phyloP scores from a whole-genome alignment of 495 filamentous ascomycete species.

The Ramalina intermedia region DNA sequence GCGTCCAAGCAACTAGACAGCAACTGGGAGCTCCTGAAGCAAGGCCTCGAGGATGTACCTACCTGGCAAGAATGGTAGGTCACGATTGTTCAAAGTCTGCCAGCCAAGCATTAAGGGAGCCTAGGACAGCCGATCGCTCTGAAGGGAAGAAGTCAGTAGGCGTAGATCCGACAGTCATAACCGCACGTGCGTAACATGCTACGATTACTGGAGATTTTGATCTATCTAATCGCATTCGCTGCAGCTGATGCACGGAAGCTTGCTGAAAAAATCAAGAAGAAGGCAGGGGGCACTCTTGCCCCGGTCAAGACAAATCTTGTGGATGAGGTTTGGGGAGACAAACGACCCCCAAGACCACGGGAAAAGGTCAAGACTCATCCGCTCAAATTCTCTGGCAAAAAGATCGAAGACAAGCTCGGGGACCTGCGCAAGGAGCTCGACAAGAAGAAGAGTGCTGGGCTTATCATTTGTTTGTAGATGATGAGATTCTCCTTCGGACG shows the following conservation, averaged over 20 bases:
- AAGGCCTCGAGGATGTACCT: slow-evolving; percentile 81
- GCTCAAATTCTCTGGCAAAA: slow-evolving; percentile 67
- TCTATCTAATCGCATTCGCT: slow-evolving; percentile 7
- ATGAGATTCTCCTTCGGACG: neutral
- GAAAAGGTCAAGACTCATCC: slow-evolving; percentile 59
- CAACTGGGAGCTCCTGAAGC: slow-evolving; percentile 88
- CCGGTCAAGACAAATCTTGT: slow-evolving; percentile 69
- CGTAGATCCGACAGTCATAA: slow-evolving; percentile 82
- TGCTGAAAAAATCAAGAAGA: slow-evolving; percentile 73
- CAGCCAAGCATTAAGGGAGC: slow-evolving; percentile 12
- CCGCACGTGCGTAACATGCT: slow-evolving; percentile 39
- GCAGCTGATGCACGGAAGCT: slow-evolving; percentile 70
- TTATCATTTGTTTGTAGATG: slow-evolving; percentile 54
- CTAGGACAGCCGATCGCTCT: slow-evolving; percentile 63
- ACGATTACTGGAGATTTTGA: neutral
- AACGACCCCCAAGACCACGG: slow-evolving; percentile 58
- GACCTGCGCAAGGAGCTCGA: slow-evolving; percentile 84
- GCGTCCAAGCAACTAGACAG: slow-evolving; percentile 79
- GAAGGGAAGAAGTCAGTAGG: slow-evolving; percentile 76
- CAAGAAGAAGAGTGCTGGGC: slow-evolving; percentile 76
- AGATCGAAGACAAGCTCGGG: slow-evolving; percentile 66
- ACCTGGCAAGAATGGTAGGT: slow-evolving; percentile 93
- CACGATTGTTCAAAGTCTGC: neutral
- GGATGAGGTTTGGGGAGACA: slow-evolving; percentile 69
- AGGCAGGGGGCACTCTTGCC: slow-evolving; percentile 61